Percentiles rank a stretch among this genome's conserved stretches.
These are phyloP conservation scores for Aspergillus wentii DNA, from an alignment of 495 filamentous ascomycete genomes.

Conservation along the genomic window DNA sequence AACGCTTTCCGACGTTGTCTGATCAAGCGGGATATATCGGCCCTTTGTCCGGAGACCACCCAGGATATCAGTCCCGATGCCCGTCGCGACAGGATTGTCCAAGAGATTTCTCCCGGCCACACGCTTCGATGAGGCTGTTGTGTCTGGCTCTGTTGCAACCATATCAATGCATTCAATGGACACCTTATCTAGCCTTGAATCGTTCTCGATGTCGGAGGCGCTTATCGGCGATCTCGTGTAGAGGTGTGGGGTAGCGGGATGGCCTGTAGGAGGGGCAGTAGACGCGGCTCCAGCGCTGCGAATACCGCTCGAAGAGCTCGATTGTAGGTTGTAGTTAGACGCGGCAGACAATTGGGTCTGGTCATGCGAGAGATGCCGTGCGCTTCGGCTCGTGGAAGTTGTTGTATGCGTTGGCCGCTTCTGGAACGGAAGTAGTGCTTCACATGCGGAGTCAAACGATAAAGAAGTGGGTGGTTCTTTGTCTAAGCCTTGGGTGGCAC, in stretches of 20 bases:
- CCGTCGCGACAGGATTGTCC: conserved; percentile 37
- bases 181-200: conserved; percentile 62
- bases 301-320: background rate
- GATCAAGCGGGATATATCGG: conserved; percentile 67
- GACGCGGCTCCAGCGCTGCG: background rate
- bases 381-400: background rate
- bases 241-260: conserved; percentile 9
- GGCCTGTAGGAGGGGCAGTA: background rate
- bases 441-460: conserved; percentile 33
- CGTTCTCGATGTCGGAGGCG: conserved; percentile 27
- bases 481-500: conserved; percentile 7
- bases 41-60: conserved; percentile 68
- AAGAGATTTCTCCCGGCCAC: conserved; percentile 2
- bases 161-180: conserved; percentile 67
- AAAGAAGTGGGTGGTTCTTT: conserved; percentile 13
- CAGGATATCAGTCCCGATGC: conserved; percentile 46
- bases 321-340: background rate
- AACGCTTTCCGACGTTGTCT: conserved; percentile 74
- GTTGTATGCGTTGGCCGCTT: conserved; percentile 7
- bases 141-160: conserved; percentile 30
- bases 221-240: conserved; percentile 14
- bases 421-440: conserved; percentile 40
- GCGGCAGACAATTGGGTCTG: no score
- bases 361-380: no score
- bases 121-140: conserved; percentile 8